Evolutionary conservation across 106 monocot species (phyloP).

Genomic region (Allium sativum): DNA sequence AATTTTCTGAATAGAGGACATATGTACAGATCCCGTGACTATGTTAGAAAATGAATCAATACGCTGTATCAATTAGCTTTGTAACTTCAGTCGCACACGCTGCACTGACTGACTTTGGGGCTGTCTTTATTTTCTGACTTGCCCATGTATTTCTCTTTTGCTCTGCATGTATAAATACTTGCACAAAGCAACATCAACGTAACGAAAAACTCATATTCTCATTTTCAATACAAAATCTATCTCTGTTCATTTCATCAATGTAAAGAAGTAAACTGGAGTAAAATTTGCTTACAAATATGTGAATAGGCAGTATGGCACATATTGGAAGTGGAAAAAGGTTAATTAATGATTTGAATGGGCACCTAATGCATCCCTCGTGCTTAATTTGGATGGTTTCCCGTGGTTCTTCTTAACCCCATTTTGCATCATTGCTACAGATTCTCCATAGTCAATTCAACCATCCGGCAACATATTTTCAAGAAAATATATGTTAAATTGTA

Average conservation of each 20-base stretch:
- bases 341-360: background rate
- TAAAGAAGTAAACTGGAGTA: background rate
- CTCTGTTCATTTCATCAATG: too few species aligned
- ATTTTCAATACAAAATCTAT: background rate
- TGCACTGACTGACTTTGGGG: too few species aligned
- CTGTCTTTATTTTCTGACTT: too few species aligned
- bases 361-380: constrained; percentile 15
- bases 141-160: too few species aligned
- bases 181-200: background rate
- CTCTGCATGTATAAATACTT: too few species aligned
- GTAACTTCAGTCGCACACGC: too few species aligned
- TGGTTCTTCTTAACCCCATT: constrained; percentile 26
- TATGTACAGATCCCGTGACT: too few species aligned
- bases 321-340: background rate
- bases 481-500: too few species aligned
- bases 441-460: constrained; percentile 37
- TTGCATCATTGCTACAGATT: constrained; percentile 44
- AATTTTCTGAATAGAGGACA: too few species aligned
- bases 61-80: too few species aligned
- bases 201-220: background rate
- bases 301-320: background rate
- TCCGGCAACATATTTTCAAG: constrained; percentile 9
- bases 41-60: too few species aligned
- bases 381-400: constrained; percentile 29
- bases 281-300: background rate